Base-by-base conservation (phyloP, 192 early-diverging fungal genomes). In the Pecoramyces ruminantium region DNA sequence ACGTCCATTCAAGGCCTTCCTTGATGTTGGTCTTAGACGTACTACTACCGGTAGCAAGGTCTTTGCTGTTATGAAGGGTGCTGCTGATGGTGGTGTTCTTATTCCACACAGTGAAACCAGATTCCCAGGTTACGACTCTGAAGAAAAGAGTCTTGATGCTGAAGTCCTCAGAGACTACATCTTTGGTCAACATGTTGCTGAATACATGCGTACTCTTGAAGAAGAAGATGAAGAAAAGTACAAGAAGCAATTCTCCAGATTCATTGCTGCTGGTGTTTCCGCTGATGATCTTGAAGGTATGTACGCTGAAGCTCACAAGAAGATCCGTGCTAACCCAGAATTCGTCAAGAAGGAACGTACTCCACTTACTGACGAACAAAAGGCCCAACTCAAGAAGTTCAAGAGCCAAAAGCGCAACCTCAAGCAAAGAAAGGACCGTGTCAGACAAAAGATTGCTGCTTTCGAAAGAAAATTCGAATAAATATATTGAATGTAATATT, bases 181-280 rank as follows among this genome's bases (percentile, higher is more conserved):
- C 92, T 96, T 93, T 86, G 97, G 97, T 86, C 92, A 93, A 84
- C 97, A 98, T 90, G 94, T 99, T 81, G 90, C 95, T 82, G 95
- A 97, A 85, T 99, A 97, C 92, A 99, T 99, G 96, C 93, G 93
- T 84, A 90, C 92, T 89, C 94, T 99, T 83, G 92, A 96, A 88
- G 96, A 98, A 87, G 97, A 99, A 89, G 97, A 99, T 86, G 96
- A 96, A 90, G 97, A 99, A 86, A 90, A 92, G 80, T 98, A 94
- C 92, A 97, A 96, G 90, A 88, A 92, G 83, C 96, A 97, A 87
- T 99, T 99, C 87, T 89, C 95, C 81, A 89, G 88, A 84, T 98
- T 93, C 93, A 90, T 99, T 84, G 95, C 91, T 88, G 89, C 91
- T 80, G 96, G 92, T 81, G 87, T 98, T 83, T 85, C 90, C 78